phyloP scores from a whole-genome alignment of 257 asterid species.

The Primulina tabacum region DNA sequence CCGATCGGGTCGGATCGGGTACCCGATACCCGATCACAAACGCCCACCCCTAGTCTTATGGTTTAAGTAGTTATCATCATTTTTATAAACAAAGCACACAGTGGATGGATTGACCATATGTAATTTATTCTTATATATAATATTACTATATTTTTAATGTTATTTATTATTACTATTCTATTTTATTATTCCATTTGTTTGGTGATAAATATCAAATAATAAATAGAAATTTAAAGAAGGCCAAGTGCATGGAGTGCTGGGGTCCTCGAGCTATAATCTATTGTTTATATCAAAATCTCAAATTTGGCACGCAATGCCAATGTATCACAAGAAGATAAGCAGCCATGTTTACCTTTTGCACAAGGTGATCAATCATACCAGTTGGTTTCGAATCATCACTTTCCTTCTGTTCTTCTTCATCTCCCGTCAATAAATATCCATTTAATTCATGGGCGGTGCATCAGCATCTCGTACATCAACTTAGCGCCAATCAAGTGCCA shows the following conservation, averaged over 20 bases:
- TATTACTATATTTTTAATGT: too few species aligned
- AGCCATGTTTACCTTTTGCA: neutral
- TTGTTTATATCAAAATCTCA: neutral
- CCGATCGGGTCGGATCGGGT: too few species aligned
- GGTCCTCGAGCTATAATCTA: neutral
- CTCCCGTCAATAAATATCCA: neutral
- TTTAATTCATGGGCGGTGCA: neutral
- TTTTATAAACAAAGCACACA: too few species aligned
- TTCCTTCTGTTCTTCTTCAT: neutral
- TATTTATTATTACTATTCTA: too few species aligned
- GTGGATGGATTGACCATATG: too few species aligned
- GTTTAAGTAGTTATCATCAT: too few species aligned
- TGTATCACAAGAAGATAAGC: neutral
- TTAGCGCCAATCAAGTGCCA: neutral
- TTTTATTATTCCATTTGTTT: neutral
- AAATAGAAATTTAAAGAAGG: neutral
- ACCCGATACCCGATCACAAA: too few species aligned
- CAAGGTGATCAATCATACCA: conserved; percentile 1
- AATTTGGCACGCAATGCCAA: neutral
- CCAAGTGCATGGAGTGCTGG: neutral
- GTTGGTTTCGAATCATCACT: neutral
- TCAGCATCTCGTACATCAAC: neutral
- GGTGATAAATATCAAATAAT: neutral
- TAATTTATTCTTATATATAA: too few species aligned
- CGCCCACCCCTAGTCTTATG: too few species aligned